Conservation (phyloP, 1,284 basidiomycete species). For the Wallemia mellicola region DNA sequence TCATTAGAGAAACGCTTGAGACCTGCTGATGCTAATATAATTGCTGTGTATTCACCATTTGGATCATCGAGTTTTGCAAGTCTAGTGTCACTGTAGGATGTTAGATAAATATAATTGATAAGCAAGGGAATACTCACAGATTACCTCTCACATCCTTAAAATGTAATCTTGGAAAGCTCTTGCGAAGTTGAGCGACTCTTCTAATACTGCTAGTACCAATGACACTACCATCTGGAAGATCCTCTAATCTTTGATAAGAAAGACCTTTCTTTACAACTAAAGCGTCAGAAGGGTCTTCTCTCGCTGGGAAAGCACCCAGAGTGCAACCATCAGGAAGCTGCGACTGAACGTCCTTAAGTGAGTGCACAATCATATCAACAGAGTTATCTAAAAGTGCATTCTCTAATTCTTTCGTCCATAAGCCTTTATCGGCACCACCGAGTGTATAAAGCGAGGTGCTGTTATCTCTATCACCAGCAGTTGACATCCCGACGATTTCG, state of each 20-base stretch:
- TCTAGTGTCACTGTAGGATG: constrained; percentile 38
- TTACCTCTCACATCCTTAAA: constrained; percentile 42
- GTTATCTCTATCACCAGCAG: neutral
- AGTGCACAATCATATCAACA: constrained; percentile 83
- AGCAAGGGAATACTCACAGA: constrained; percentile 5
- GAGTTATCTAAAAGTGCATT: constrained; percentile 35
- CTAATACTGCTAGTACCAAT: constrained; percentile 85
- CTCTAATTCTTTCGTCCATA: constrained; percentile 92
- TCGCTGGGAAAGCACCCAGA: constrained; percentile 53
- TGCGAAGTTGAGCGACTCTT: constrained; percentile 63
- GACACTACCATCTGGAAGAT: constrained; percentile 61
- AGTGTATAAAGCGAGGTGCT: constrained; percentile 29
- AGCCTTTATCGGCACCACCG: constrained; percentile 33
- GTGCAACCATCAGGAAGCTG: constrained; percentile 51
- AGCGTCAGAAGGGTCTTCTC: constrained; percentile 71
- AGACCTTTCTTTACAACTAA: constrained; percentile 57
- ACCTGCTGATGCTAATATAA: constrained; percentile 82
- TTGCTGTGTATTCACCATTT: constrained; percentile 50
- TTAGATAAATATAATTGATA: neutral
- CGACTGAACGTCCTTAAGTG: constrained; percentile 81
- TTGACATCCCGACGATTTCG: neutral
- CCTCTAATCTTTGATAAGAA: constrained; percentile 41
- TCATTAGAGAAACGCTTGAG: constrained; percentile 38
- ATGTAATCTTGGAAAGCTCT: constrained; percentile 42
- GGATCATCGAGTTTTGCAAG: constrained; percentile 68